Evolutionary conservation across 2,329 filamentous ascomycete genomes (phyloP), one percentile per base, ranked within the genome.

Genomic region (Madurella fahalii): DNA sequence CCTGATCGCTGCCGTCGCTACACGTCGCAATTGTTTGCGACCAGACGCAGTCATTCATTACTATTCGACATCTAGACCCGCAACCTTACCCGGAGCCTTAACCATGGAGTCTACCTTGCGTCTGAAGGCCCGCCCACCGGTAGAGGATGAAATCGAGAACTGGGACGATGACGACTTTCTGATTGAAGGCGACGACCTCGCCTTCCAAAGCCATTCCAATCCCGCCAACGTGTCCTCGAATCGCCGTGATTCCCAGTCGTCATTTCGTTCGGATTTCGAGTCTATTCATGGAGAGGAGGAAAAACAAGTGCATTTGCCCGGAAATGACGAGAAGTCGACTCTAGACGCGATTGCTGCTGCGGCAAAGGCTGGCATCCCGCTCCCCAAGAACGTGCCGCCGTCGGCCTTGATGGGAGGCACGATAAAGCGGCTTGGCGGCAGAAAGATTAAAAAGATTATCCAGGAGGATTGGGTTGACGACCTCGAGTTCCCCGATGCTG

Each of bases 361-460:
- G 34, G 88, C 90, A 66, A 86, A 85, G 68, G 92, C 91, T 25
- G 94, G 94, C 62, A 96, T 99, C 60, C 93, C 94, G 7, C 83
- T 97, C 53, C 94, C 94, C 30, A 77, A 83, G 49, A 92, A 92
- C 67, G 84, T 97, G 32, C 91, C 93, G 1, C 84, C 89, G 31
- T 96, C 93, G 17, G 94, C 94, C 31, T 77, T 99, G 41, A 82
- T 94, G 69, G 93, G 93, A 50, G 94, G 94, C 50, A 93, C 91
- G 9, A 97, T 97, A 67, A 95, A 95, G 74, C 81, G 92, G 63
- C 78, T 97, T 34, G 92, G 92, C 47, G 84, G 84, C 56, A 81
- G 83, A 62, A 90, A 86, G 65, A 78, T 87, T 17, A 86, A 84
- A 65, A 87, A 83, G 65, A 83, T 86, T 40, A 82, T 89, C 56